Conservation (phyloP, 805 yeast genomes). For the Cyberlindnera bimundalis region DNA sequence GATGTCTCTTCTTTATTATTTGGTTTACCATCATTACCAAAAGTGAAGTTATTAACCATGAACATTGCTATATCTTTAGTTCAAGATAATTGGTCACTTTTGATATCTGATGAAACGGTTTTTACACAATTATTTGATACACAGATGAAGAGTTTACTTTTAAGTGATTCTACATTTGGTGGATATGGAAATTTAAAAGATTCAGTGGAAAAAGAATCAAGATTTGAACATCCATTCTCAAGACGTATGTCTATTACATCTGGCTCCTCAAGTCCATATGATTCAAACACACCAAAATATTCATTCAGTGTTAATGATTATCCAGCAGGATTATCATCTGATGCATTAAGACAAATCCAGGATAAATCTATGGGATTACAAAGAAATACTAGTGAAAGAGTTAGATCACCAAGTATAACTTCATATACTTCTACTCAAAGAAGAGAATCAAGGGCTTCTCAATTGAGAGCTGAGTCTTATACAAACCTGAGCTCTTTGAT, state of each 20-base stretch:
- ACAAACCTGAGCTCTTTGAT: constrained; percentile 8
- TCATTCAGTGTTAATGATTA: constrained; percentile 10
- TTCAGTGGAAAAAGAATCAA: constrained; percentile 2
- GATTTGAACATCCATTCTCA: constrained; percentile 14
- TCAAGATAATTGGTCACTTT: constrained; percentile 17
- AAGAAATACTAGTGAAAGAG: neutral
- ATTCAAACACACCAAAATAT: constrained; percentile 11
- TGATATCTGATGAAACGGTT: neutral
- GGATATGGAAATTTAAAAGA: constrained; percentile 14
- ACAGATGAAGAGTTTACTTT: constrained; percentile 9
- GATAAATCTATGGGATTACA: neutral
- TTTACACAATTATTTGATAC: constrained; percentile 5
- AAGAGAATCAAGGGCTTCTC: constrained; percentile 8
- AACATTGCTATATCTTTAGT: constrained; percentile 12
- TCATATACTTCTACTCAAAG: constrained; percentile 1
- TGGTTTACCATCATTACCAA: constrained; percentile 74
- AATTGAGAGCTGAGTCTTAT: constrained; percentile 11
- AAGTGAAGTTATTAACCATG: constrained; percentile 48
- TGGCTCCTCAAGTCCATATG: neutral
- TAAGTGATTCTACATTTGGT: constrained; percentile 5
- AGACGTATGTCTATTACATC: constrained; percentile 10
- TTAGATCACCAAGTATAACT: constrained; percentile 1
- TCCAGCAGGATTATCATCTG: constrained; percentile 12
- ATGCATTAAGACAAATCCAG: constrained; percentile 12
- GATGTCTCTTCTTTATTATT: constrained; percentile 56